Evolutionary conservation across 2,329 filamentous ascomycete species (phyloP), one percentile per base, ranked within the genome.

Genomic region (Fusarium keratoplasticum): DNA sequence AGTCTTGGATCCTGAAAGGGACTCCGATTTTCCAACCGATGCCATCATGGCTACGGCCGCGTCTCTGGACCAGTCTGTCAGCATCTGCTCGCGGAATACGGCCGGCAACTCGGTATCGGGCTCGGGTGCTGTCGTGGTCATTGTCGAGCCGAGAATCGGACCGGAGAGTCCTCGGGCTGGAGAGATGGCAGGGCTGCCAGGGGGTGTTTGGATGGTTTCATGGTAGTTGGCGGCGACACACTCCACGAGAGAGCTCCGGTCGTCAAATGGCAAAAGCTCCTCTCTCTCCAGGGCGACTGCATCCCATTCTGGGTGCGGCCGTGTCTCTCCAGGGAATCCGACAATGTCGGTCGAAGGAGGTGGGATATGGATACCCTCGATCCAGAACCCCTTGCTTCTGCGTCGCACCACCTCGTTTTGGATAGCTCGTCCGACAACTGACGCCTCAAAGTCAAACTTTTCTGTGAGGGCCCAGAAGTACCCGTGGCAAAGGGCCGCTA

Each of bases 401-500:
- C 96, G 89, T 60, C 93, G 89, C 13, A 89, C 86, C 67, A 98
- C 93, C 81, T 98, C 95, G 66, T 90, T 91, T 64, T 92, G 89
- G 36, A 98, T 91, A 9, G 91, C 90, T 61, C 88, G 88, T 9
- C 94, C 95, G 20, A 94, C 87, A 0, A 87, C 86, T 0, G 93
- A 91, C 8, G 87, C 87, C 63, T 95, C 92, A 70, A 97, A 92
- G 54, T 94, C 89, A 71, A 98, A 95, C 64, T 90, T 92, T 67
- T 95, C 92, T 6, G 89, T 91, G 70, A 98, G 80, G 1, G 90
- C 89, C 92, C 94, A 96, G 67, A 98, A 91, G 82, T 98, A 98
- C 10, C 95, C 95, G 79, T 97, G 94, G 60, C 96, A 94, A 66
- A 98, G 85, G 79, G 93, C 95, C 33, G 94, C 95, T 50, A 97